phyloP scores from a whole-genome alignment of 169 alveolate species.

The Plasmodium berghei region DNA sequence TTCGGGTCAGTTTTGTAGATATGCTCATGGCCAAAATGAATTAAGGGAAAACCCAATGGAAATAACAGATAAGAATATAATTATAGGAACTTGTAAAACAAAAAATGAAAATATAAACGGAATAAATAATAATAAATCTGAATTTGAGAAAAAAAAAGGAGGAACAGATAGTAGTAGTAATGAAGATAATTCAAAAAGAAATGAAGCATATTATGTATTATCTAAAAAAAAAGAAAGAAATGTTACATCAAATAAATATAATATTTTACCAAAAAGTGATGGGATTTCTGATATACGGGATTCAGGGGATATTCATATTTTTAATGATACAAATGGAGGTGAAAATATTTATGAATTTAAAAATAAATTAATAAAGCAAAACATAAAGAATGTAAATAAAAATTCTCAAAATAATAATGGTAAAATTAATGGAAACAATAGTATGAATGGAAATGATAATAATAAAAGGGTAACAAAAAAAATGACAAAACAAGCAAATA shows the following conservation, averaged over 20 bases:
- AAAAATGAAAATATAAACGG: slow-evolving; percentile 34
- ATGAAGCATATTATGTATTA: slow-evolving; percentile 31
- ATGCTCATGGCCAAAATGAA: slow-evolving; percentile 79
- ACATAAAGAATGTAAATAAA: background rate
- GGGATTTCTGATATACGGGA: slow-evolving; percentile 21
- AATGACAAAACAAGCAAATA: background rate
- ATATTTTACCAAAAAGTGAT: slow-evolving; percentile 34
- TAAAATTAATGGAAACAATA: background rate
- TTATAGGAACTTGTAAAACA: slow-evolving; percentile 61
- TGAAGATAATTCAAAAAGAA: slow-evolving; percentile 19
- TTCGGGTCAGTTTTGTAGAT: slow-evolving; percentile 83
- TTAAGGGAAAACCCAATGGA: slow-evolving; percentile 82
- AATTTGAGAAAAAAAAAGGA: slow-evolving; percentile 30
- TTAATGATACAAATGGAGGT: slow-evolving; percentile 18
- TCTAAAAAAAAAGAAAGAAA: slow-evolving; percentile 53
- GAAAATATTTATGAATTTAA: slow-evolving; percentile 22
- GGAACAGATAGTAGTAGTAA: slow-evolving; percentile 1
- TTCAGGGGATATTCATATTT: slow-evolving; percentile 15
- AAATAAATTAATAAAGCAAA: slow-evolving; percentile 3
- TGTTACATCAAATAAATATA: slow-evolving; percentile 10
- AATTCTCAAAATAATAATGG: background rate
- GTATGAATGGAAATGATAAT: slow-evolving; percentile 15
- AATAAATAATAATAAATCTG: slow-evolving; percentile 33
- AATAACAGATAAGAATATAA: slow-evolving; percentile 74
- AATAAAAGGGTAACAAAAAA: slow-evolving; percentile 4